Conservation (phyloP, 2,329 filamentous ascomycete genomes). For the Calonectria leucothoes region DNA sequence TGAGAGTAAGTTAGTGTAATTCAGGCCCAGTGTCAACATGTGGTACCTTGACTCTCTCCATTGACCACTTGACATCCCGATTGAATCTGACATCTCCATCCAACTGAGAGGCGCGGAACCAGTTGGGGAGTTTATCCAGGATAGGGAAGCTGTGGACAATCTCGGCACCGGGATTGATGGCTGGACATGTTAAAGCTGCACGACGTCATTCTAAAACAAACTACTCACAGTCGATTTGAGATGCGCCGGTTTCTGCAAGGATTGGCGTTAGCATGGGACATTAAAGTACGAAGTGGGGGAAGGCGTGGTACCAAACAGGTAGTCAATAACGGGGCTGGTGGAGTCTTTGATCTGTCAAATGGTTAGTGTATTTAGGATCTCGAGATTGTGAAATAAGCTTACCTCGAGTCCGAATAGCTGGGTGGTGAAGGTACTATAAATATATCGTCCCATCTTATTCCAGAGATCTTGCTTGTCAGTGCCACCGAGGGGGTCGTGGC, state of each 20-base stretch:
- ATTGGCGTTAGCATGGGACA: not conserved
- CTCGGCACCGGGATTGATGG: not conserved
- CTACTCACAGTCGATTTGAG: not conserved
- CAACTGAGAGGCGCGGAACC: not conserved
- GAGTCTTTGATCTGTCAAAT: not conserved
- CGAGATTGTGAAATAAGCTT: rapidly evolving
- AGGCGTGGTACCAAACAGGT: not conserved
- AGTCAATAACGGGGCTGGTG: not conserved
- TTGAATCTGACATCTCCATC: not conserved
- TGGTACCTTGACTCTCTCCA: not conserved
- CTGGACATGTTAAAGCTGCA: not conserved
- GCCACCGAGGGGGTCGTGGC: not conserved
- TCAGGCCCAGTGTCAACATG: too few relatives aligned
- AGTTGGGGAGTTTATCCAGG: not conserved
- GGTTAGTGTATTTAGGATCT: not conserved
- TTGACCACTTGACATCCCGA: not conserved
- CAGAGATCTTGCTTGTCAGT: not conserved
- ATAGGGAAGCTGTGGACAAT: not conserved
- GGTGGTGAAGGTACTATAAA: not conserved
- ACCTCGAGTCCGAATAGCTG: not conserved
- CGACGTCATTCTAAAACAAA: too few relatives aligned
- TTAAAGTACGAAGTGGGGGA: not conserved
- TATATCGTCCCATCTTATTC: not conserved
- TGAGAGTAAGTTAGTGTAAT: not conserved
- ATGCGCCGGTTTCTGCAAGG: not conserved